Base-by-base conservation (phyloP, 1,284 basidiomycete species). In the Ganoderma lingzhi region DNA sequence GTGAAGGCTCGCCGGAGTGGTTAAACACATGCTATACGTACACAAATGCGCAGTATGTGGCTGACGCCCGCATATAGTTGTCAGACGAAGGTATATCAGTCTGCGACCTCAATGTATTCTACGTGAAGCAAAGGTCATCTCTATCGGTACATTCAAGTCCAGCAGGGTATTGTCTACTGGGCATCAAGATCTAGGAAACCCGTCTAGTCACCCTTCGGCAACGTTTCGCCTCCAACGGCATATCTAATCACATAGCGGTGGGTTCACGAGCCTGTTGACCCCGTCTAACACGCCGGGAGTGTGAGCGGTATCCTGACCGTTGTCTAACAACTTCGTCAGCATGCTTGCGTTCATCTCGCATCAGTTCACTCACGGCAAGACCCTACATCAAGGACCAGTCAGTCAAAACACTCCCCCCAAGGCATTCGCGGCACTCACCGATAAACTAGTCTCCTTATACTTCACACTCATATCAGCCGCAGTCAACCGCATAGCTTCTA, bases 401-500 rank as follows among this genome's bases (percentile, higher is more conserved):
- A 39, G 30, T 56, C 12, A 58, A 53, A 56, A 61, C 62, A 56
- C 51, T 39, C 23, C 39, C 28, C 56, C 62, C 63, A 41, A 14
- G 39, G 23, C 15, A 19, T 53, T 60, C 45, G 51, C 67, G 28
- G 48, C 39, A 45, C 86, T 75, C 74, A 95, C 94, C 58, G 95
- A 96, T 73, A 96, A 87, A 80, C 93, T 95, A 2, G 96, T 97
- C 82, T 97, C 96, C 80, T 97, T 97, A 80, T 97, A 96, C 78
- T 95, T 93, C 69, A 93, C 88, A 73, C 92, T 94, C 93, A 96
- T 95, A 78, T 94, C 92, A 30, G 86, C 83, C 37, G 97, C 97
- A 0, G 97, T 98, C 51, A 97, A 82, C 45, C 96, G 86, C 94
- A 98, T 98, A 2, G 97, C 97, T 78, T 96, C 94, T 67, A 99